Evolutionary conservation across 495 filamentous ascomycete genomes (phyloP).

Genomic region (Lindgomyces ingoldianus): DNA sequence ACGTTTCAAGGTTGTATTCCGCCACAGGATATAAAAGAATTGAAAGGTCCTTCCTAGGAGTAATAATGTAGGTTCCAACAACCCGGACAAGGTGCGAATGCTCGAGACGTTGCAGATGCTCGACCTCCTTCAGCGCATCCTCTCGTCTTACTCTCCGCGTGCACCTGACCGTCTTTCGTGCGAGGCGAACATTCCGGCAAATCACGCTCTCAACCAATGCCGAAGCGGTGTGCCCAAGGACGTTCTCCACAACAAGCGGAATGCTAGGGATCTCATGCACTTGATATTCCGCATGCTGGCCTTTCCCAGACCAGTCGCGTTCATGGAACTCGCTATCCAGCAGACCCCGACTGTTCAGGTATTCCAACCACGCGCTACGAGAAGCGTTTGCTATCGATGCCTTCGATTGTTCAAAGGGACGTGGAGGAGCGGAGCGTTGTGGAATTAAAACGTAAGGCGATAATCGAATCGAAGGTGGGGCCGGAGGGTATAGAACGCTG

Average conservation of each 20-base stretch:
- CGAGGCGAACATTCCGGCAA: slow-evolving; percentile 28
- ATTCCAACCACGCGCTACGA: not conserved
- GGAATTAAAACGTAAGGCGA: too few species aligned
- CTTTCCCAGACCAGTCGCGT: slow-evolving; percentile 5
- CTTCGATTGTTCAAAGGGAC: too few species aligned
- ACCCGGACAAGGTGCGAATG: slow-evolving; percentile 34
- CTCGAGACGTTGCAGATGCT: slow-evolving; percentile 29
- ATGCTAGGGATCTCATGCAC: not conserved
- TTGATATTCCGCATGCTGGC: slow-evolving; percentile 10
- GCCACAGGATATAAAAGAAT: slow-evolving; percentile 35
- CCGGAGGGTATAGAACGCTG: too few species aligned
- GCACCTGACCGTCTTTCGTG: slow-evolving; percentile 29
- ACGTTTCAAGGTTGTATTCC: slow-evolving; percentile 27
- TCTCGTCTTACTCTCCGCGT: slow-evolving; percentile 15
- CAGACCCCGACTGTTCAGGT: not conserved
- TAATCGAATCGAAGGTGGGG: too few species aligned
- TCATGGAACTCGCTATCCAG: not conserved
- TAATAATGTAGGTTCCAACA: slow-evolving; percentile 34
- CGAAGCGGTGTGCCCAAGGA: slow-evolving; percentile 15
- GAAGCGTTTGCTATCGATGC: too few species aligned
- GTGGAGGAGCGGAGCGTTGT: too few species aligned
- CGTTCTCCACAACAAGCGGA: slow-evolving; percentile 8
- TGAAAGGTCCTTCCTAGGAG: slow-evolving; percentile 7
- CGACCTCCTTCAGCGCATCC: slow-evolving; percentile 31
- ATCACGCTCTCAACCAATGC: slow-evolving; percentile 34